Conservation (phyloP, 441 rosid species). For the Adansonia gregorii region DNA sequence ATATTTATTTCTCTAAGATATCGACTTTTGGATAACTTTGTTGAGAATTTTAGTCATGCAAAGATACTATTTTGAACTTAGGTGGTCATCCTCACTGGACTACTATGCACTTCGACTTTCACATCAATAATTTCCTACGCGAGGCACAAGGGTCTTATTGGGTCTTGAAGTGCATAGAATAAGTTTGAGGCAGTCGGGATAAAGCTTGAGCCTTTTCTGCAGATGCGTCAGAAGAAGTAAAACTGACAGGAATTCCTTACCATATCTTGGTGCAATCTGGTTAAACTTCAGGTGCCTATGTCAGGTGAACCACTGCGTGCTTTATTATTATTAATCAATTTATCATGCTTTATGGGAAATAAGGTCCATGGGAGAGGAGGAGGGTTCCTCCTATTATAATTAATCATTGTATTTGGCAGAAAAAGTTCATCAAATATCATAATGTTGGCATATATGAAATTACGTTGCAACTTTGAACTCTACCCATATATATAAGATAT, state of each 20-base stretch:
- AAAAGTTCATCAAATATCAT: background rate
- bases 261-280: background rate
- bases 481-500: background rate
- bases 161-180: conserved; percentile 38
- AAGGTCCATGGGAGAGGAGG: conserved; percentile 3
- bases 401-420: background rate
- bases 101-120: conserved; percentile 38
- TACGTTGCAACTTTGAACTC: background rate
- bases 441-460: background rate
- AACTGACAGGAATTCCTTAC: background rate
- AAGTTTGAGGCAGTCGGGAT: background rate
- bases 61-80: conserved; percentile 13
- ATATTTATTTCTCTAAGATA: background rate
- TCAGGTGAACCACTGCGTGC: conserved; percentile 22
- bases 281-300: background rate
- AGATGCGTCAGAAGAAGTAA: background rate
- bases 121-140: conserved; percentile 45
- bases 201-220: background rate
- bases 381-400: conserved; percentile 15
- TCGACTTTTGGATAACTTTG: background rate
- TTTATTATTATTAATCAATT: conserved; percentile 13
- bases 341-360: conserved; percentile 2
- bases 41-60: background rate
- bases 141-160: conserved; percentile 52
- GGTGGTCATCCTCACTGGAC: conserved; percentile 48